Evolutionary conservation across 1,284 basidiomycete genomes (phyloP).

Genomic region (Chondrostereum purpureum): DNA sequence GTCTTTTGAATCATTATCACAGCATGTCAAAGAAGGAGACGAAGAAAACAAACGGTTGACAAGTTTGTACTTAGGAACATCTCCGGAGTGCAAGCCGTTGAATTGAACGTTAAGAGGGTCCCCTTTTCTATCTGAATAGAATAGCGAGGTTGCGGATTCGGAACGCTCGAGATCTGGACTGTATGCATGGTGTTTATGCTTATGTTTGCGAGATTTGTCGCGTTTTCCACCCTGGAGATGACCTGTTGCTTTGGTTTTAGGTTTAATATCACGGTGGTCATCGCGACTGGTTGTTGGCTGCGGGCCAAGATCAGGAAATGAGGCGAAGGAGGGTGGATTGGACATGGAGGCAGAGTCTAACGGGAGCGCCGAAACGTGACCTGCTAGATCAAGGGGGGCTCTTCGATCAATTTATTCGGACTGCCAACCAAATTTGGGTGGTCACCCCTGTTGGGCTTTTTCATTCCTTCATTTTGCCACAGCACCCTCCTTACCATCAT

Average conservation of each 20-base stretch:
- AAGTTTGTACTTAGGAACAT: slow-evolving; percentile 61
- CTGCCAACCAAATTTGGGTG: too few species aligned
- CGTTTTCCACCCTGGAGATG: too few species aligned
- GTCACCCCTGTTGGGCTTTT: neutral
- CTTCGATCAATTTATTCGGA: neutral
- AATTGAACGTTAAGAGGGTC: slow-evolving; percentile 65
- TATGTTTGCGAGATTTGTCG: slow-evolving; percentile 13
- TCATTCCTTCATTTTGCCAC: neutral
- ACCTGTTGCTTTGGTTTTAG: too few species aligned
- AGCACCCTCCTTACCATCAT: neutral
- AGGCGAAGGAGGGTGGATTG: slow-evolving; percentile 53
- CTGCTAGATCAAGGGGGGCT: too few species aligned
- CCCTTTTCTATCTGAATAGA: slow-evolving; percentile 65
- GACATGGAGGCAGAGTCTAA: slow-evolving; percentile 21
- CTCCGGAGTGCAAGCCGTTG: slow-evolving; percentile 57
- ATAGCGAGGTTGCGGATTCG: slow-evolving; percentile 28
- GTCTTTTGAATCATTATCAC: slow-evolving; percentile 52
- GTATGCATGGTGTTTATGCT: slow-evolving; percentile 12
- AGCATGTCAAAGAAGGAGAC: slow-evolving; percentile 3
- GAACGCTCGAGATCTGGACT: slow-evolving; percentile 15
- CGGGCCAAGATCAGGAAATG: slow-evolving; percentile 54
- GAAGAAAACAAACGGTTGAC: slow-evolving; percentile 43
- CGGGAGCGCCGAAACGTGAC: too few species aligned
- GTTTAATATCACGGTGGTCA: neutral
- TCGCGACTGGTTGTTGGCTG: slow-evolving; percentile 23